Percentiles rank a stretch among this genome's conserved stretches.
These are phyloP conservation scores for Colletotrichum magnum DNA, from an alignment of 2,329 filamentous ascomycete genomes.

Conservation along the genomic window DNA sequence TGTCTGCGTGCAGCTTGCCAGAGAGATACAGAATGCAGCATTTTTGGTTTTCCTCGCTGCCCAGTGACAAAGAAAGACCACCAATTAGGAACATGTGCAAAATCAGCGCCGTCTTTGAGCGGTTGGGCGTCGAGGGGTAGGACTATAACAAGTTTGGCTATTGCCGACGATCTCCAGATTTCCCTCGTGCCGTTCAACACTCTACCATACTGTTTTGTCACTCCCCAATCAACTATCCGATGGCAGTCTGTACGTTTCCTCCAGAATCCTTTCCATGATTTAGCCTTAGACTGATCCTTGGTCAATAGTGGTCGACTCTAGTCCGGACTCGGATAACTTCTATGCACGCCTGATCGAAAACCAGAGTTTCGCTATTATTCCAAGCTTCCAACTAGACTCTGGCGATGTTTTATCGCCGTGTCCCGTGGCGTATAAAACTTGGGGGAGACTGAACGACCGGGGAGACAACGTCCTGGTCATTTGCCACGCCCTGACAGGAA, in stretches of 20 bases:
- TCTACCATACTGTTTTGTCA: too few relatives aligned
- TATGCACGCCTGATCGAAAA: constrained; percentile 88
- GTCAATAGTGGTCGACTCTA: constrained; percentile 9
- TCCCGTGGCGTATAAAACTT: constrained; percentile 76
- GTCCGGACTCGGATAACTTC: constrained; percentile 81
- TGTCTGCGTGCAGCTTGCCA: not conserved
- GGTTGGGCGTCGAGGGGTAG: not conserved
- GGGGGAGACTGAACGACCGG: constrained; percentile 70
- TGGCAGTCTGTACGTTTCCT: constrained; percentile 12
- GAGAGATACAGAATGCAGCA: too few relatives aligned
- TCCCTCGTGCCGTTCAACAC: too few relatives aligned
- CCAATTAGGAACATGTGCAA: not conserved
- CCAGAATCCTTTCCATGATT: not conserved
- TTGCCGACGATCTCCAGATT: too few relatives aligned
- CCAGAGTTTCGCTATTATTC: constrained; percentile 88
- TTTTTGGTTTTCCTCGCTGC: not conserved
- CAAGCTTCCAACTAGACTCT: constrained; percentile 92
- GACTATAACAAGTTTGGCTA: too few relatives aligned
- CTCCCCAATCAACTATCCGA: not conserved
- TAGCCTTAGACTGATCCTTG: not conserved
- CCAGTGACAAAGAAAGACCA: not conserved
- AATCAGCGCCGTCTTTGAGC: not conserved
- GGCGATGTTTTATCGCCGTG: constrained; percentile 85
- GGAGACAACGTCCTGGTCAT: constrained; percentile 79
- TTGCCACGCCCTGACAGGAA: constrained; percentile 88